Conservation (phyloP, 2,329 filamentous ascomycete genomes). For the Eurotiales sp. region DNA sequence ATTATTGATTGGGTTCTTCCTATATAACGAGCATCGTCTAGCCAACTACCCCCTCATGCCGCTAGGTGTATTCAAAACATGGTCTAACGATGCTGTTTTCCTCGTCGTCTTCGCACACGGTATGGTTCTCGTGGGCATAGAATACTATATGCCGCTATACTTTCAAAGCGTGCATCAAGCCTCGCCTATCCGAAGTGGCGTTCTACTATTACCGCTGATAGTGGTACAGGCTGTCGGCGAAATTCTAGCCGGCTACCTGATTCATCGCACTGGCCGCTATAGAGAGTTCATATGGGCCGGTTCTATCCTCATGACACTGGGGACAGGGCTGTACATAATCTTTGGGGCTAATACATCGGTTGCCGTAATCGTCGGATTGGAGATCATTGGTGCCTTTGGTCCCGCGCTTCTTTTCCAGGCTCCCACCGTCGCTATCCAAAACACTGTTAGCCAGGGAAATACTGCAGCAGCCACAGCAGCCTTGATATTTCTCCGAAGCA, state of each 20-base stretch:
- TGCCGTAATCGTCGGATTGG: neutral
- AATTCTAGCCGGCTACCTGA: neutral
- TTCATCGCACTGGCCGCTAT: neutral
- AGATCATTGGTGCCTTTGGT: neutral
- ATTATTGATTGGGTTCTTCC: conserved; percentile 24
- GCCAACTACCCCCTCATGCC: conserved; percentile 22
- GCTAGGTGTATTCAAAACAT: conserved; percentile 49
- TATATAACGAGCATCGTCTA: conserved; percentile 35
- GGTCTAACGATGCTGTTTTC: conserved; percentile 39
- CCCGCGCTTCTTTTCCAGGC: neutral
- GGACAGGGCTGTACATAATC: conserved; percentile 2
- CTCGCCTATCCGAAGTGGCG: neutral
- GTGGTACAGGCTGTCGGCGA: neutral
- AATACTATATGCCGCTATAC: conserved; percentile 3
- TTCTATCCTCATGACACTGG: neutral
- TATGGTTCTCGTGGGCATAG: neutral
- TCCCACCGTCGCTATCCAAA: neutral
- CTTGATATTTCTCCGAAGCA: neutral
- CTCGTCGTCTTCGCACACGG: conserved; percentile 33
- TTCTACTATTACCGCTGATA: neutral
- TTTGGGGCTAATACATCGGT: too few relatives aligned
- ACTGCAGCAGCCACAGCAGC: neutral
- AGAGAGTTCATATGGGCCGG: neutral
- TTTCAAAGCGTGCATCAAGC: neutral
- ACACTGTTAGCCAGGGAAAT: neutral